Base-by-base conservation (phyloP, 2,329 filamentous ascomycete genomes). In the Colletotrichum orbiculare region DNA sequence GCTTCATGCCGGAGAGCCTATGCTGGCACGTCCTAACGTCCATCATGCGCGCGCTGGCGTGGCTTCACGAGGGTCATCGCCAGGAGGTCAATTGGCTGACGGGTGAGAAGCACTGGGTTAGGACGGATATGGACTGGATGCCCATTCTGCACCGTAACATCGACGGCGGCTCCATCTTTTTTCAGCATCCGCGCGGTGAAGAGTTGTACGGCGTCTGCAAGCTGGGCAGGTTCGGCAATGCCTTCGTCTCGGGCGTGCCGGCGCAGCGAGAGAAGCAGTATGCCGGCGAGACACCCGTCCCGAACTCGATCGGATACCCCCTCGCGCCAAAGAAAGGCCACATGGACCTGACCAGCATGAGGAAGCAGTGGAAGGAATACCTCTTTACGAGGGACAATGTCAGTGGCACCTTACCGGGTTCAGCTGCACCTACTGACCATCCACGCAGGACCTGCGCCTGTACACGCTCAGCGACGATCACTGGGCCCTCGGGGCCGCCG, bases 131-230 rank as follows among this genome's bases (percentile, higher is more conserved):
- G 10, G 79, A 83, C 60, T 87, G 85, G 85, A 75, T 81, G 61
- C 79, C 84, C 1, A 80, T 87, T 38, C 71, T 87, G 46, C 85
- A 87, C 66, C 77, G 82, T 10, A 76, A 79, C 43, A 78, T 87
- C 46, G 72, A 64, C 54, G 78, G 84, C 0, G 69, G 69, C n/a
- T 84, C 84, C 68, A 79, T 87, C 58, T 84, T 81, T 71, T 79
- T 87, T 68, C 78, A 82, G 71, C 78, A 82, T 55, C 79, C 83
- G 41, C 74, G 75, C 11, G 81, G 81, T 2, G 72, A 66, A 11
- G 84, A 86, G 73, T 80, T 78, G 38, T 87, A 86, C 69, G 85
- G 85, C 0, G 70, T 76, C 35, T 86, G 84, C 69, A 87, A 86
- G 74, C 73, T 88, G 59, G 84, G 84, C 12, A 79, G 82, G 46